These are phyloP conservation scores for Yarrowia sp. DNA, from an alignment of 805 yeast species.

Conservation along the genomic window DNA sequence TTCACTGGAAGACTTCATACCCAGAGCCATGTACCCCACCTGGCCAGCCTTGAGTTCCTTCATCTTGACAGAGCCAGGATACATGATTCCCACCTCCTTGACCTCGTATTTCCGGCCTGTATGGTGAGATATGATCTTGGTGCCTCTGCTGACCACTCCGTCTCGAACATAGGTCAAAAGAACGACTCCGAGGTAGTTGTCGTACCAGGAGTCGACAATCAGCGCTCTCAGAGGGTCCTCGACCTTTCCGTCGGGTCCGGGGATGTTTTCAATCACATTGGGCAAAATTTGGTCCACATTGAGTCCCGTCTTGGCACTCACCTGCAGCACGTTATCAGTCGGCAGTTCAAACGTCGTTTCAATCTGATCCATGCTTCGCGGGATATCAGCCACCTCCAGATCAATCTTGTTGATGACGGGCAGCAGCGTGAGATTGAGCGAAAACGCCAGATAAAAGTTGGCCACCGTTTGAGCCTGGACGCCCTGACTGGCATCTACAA, in stretches of 20 bases:
- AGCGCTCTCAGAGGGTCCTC: constrained; percentile 69
- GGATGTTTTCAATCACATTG: constrained; percentile 78
- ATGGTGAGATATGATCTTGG: constrained; percentile 77
- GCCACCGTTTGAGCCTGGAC: constrained; percentile 99
- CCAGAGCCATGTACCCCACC: constrained; percentile 93
- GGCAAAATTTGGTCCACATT: constrained; percentile 84
- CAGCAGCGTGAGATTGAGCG: constrained; percentile 77
- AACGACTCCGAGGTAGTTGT: constrained; percentile 88
- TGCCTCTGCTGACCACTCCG: constrained; percentile 77
- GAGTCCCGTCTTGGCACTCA: constrained; percentile 90
- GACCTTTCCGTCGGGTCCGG: constrained; percentile 70
- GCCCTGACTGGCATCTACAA: constrained; percentile 96
- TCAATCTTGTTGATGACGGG: constrained; percentile 95
- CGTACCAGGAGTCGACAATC: constrained; percentile 98
- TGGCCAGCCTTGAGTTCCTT: constrained; percentile 81
- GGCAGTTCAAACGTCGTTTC: constrained; percentile 82
- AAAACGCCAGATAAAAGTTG: constrained; percentile 87
- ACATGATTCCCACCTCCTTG: constrained; percentile 93
- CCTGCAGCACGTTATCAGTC: constrained; percentile 74
- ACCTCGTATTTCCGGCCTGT: constrained; percentile 80
- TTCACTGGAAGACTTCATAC: constrained; percentile 86
- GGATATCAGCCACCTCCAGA: constrained; percentile 83
- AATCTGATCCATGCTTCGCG: constrained; percentile 82
- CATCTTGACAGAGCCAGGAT: constrained; percentile 80
- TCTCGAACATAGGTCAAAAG: constrained; percentile 84